phyloP scores from a whole-genome alignment of 78 protist genomes.

The Polysphondylium violaceum region DNA sequence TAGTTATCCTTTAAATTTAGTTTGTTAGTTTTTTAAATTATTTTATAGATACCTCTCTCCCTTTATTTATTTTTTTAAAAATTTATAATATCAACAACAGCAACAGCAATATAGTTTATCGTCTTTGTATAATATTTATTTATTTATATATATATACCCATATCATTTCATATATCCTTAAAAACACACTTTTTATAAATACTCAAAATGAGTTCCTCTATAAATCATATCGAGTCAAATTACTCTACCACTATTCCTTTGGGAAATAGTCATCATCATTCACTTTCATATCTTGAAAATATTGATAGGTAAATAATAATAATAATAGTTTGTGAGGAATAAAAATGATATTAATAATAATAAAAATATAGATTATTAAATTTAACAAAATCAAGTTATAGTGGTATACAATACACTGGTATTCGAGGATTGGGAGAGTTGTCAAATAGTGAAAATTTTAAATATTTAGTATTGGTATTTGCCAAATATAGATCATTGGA shows the following conservation, averaged over 20 bases:
- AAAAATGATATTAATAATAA: not conserved
- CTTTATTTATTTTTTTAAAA: no score
- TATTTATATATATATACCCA: not conserved
- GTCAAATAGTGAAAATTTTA: slow-evolving; percentile 25
- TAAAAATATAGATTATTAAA: slow-evolving; percentile 36
- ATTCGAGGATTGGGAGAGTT: slow-evolving; percentile 40
- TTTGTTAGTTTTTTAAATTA: not conserved
- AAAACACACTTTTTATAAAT: not conserved
- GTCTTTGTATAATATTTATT: not conserved
- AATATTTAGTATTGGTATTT: slow-evolving; percentile 48
- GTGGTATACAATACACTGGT: slow-evolving; percentile 58
- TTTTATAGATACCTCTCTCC: not conserved
- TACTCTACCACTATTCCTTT: not conserved
- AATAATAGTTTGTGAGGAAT: not conserved
- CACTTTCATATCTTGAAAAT: slow-evolving; percentile 49
- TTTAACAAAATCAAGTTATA: slow-evolving; percentile 42
- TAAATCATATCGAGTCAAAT: slow-evolving; percentile 45
- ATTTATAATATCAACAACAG: no score
- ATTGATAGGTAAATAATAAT: slow-evolving; percentile 38
- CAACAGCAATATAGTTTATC: no score
- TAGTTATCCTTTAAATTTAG: no score
- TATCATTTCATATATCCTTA: not conserved
- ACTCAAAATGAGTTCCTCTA: not conserved
- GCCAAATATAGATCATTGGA: slow-evolving; percentile 45
- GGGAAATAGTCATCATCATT: not conserved